These are phyloP conservation scores for Cyberlindnera maclurae DNA, from an alignment of 805 yeast species.

Conservation along the genomic window DNA sequence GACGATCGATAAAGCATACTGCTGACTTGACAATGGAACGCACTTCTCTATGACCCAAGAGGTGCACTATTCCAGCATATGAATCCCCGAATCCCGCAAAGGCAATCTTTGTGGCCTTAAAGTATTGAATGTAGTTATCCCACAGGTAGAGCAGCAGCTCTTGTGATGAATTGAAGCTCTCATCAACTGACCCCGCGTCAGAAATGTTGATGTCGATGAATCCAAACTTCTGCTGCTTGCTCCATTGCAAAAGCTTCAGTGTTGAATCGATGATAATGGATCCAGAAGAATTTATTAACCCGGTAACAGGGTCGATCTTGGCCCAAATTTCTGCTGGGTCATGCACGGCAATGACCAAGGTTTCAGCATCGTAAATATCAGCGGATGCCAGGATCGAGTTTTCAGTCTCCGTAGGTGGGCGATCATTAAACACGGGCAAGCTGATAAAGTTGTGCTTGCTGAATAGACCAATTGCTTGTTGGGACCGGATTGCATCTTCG, in stretches of 20 bases:
- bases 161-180: slow-evolving; percentile 57
- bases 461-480: slow-evolving; percentile 55
- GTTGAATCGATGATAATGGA: slow-evolving; percentile 76
- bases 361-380: slow-evolving; percentile 53
- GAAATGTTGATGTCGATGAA: slow-evolving; percentile 83
- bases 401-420: slow-evolving; percentile 39
- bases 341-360: slow-evolving; percentile 67
- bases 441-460: slow-evolving; percentile 51
- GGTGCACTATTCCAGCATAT: slow-evolving; percentile 77
- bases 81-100: slow-evolving; percentile 89
- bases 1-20: slow-evolving; percentile 60
- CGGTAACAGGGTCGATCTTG: slow-evolving; percentile 69
- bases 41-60: slow-evolving; percentile 74
- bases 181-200: slow-evolving; percentile 33
- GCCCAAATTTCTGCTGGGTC: slow-evolving; percentile 95
- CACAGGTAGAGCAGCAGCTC: slow-evolving; percentile 74
- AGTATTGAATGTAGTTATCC: slow-evolving; percentile 84
- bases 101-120: slow-evolving; percentile 61
- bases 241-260: slow-evolving; percentile 63
- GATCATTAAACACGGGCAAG: slow-evolving; percentile 52
- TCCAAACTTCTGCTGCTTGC: slow-evolving; percentile 53
- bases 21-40: slow-evolving; percentile 64
- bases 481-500: slow-evolving; percentile 68
- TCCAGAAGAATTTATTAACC: slow-evolving; percentile 64
- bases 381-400: slow-evolving; percentile 70